Evolutionary conservation across 768 basidiomycete genomes (phyloP).

Genomic region (Hygrophoropsis aurantiaca): DNA sequence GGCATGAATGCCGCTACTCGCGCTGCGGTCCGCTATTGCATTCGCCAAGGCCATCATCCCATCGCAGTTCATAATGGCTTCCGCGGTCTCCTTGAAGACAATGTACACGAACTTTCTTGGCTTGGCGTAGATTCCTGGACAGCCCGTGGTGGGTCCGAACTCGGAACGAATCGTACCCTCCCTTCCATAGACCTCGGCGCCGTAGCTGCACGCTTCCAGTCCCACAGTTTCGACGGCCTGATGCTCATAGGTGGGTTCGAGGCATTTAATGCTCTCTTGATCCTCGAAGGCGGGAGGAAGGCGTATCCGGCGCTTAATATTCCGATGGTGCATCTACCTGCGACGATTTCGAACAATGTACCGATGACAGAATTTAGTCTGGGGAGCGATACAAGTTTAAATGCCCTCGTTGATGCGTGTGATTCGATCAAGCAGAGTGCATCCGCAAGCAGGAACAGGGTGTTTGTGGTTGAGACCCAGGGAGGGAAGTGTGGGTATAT

Average conservation of each 20-base stretch:
- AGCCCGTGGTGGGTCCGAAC: slow-evolving; percentile 93
- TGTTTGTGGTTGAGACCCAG: slow-evolving; percentile 98
- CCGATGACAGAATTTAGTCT: slow-evolving; percentile 95
- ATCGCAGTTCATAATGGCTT: slow-evolving; percentile 95
- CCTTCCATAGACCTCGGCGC: slow-evolving; percentile 87
- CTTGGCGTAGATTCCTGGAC: slow-evolving; percentile 97
- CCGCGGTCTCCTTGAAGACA: slow-evolving; percentile 89
- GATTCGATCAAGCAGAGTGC: slow-evolving; percentile 99
- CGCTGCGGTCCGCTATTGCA: slow-evolving; percentile 89
- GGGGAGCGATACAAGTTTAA: slow-evolving; percentile 96
- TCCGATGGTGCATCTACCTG: slow-evolving; percentile 94
- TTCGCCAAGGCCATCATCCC: slow-evolving; percentile 90
- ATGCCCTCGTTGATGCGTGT: slow-evolving; percentile 95
- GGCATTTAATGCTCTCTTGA: slow-evolving; percentile 77
- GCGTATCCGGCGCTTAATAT: slow-evolving; percentile 92
- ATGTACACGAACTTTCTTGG: slow-evolving; percentile 86
- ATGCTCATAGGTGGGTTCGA: slow-evolving; percentile 97
- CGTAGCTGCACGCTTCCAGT: slow-evolving; percentile 89
- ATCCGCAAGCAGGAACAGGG: slow-evolving; percentile 90
- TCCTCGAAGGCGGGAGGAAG: slow-evolving; percentile 77
- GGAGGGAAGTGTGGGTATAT: slow-evolving; percentile 97
- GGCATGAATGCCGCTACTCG: slow-evolving; percentile 99
- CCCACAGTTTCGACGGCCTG: slow-evolving; percentile 74
- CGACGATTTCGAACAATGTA: slow-evolving; percentile 97
- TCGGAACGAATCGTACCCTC: slow-evolving; percentile 91